These are phyloP conservation scores for Plenodomus tracheiphilus DNA, from an alignment of 2,329 filamentous ascomycete species.

Conservation along the genomic window DNA sequence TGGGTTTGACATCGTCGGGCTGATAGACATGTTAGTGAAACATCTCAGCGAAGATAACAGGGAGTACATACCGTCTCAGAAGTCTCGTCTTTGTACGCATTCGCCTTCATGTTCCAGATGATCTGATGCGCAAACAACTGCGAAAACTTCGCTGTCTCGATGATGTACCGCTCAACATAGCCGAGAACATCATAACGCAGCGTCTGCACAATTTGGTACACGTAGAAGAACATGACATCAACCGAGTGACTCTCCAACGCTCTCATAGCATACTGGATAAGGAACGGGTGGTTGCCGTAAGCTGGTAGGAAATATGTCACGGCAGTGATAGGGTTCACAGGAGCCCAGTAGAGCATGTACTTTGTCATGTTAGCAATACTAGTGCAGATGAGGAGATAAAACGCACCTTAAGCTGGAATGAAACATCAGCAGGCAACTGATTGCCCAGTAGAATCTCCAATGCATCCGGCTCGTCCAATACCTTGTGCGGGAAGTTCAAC, in stretches of 20 bases:
- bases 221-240: constrained; percentile 99
- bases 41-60: too few species aligned
- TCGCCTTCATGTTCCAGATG: constrained; percentile 99
- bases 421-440: constrained; percentile 75
- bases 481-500: constrained; percentile 81
- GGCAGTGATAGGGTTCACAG: constrained; percentile 89
- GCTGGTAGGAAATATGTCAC: constrained; percentile 91
- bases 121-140: constrained; percentile 98
- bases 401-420: constrained; percentile 77
- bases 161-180: constrained; percentile 93
- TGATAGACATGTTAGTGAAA: constrained; percentile 34
- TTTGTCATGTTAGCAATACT: constrained; percentile 41
- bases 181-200: constrained; percentile 90
- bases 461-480: constrained; percentile 78
- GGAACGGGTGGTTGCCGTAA: constrained; percentile 87
- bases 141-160: constrained; percentile 97
- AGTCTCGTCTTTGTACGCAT: constrained; percentile 96
- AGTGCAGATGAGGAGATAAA: background rate
- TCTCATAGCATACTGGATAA: constrained; percentile 96
- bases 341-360: constrained; percentile 91
- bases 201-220: constrained; percentile 95
- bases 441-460: constrained; percentile 80
- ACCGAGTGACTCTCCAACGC: constrained; percentile 91
- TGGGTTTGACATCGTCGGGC: constrained; percentile 92
- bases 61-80: constrained; percentile 71